Base-by-base conservation (phyloP, 441 rosid species). In the Aleurites moluccanus region DNA sequence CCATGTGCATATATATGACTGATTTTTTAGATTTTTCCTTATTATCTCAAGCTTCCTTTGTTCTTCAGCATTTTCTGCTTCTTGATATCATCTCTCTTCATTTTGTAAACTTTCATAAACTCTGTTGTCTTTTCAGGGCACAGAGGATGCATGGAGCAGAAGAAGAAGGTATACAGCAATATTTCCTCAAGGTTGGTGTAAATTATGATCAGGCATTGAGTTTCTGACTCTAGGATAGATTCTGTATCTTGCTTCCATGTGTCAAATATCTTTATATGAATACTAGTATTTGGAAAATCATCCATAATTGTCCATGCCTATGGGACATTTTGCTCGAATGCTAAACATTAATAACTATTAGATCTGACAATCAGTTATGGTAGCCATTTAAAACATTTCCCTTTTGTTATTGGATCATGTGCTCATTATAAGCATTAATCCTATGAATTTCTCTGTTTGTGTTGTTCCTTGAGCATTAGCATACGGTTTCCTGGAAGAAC, bases 161-260 rank as follows among this genome's bases (percentile, higher is more conserved):
- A 18, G 87, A 93, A n/a, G 87, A 86, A 83, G 99, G 96, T 67
- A 86, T 90, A 90, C 90, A 95, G 76, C 97, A 93, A 78, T 95
- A 93, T 78, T 93, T 95, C 80, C 87, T 95, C 78, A 95, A 93
- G 98, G 98, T 90, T 74, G 20, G 77, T 62, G 56, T 38, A 6
- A 38, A 6, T 38, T 38, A 38, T 65, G 20, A 2, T 23, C 7
- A 30, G 20, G 40, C 65, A 42, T 57, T 55, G 25, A 16, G n/a
- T 28, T 72, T 79, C 56, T 50, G 16, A 75, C 35, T 25, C 40
- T 45, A 15, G n/a, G n/a, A n/a, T n/a, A 3, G 60, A 76, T 52
- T 28, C 20, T n/a, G 42, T 30, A n/a, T 49, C 38, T 30, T 60
- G 56, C 6, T 14, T 23, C 42, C 38, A 0, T 7, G 18, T 53